Evolutionary conservation across 768 basidiomycete species (phyloP).

Genomic region (Mycena venus): DNA sequence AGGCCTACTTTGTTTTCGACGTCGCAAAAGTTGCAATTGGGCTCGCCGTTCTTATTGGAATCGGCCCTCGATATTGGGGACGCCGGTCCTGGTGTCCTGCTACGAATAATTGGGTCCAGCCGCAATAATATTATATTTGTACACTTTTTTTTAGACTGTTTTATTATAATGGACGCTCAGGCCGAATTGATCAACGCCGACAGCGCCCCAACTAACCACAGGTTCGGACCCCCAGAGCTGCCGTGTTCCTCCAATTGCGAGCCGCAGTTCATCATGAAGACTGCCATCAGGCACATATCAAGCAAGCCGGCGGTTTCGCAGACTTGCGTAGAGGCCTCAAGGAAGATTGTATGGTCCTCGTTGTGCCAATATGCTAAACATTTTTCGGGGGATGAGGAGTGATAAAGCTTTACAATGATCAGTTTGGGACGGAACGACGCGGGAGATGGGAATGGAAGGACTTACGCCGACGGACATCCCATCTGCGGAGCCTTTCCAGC

Average conservation of each 20-base stretch:
- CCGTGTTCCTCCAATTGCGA: slow-evolving; percentile 15
- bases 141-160: not conserved
- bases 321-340: slow-evolving; percentile 16
- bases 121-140: slow-evolving; percentile 11
- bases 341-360: slow-evolving; percentile 11
- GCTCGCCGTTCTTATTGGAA: slow-evolving; percentile 58
- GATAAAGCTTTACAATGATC: not conserved
- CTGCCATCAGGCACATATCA: slow-evolving; percentile 17
- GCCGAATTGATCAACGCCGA: slow-evolving; percentile 23
- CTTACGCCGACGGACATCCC: slow-evolving; percentile 9
- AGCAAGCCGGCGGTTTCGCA: slow-evolving; percentile 21
- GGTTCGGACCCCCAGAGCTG: not conserved
- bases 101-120: not conserved
- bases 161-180: slow-evolving; percentile 1
- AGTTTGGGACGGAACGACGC: not conserved
- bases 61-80: slow-evolving; percentile 67
- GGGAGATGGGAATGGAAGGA: not conserved
- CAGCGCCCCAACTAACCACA: not conserved
- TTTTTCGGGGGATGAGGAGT: not conserved
- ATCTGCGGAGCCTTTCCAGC: not conserved
- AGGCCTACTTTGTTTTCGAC: slow-evolving; percentile 77
- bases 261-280: slow-evolving; percentile 30
- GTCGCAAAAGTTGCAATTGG: slow-evolving; percentile 63
- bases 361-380: slow-evolving; percentile 22
- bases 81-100: slow-evolving; percentile 48